A percentile compares a stretch with the other conserved stretches of the same genome.
Evolutionary conservation across 148 eudicot species (phyloP).

Genomic region (Mesembryanthemum crystallinum): DNA sequence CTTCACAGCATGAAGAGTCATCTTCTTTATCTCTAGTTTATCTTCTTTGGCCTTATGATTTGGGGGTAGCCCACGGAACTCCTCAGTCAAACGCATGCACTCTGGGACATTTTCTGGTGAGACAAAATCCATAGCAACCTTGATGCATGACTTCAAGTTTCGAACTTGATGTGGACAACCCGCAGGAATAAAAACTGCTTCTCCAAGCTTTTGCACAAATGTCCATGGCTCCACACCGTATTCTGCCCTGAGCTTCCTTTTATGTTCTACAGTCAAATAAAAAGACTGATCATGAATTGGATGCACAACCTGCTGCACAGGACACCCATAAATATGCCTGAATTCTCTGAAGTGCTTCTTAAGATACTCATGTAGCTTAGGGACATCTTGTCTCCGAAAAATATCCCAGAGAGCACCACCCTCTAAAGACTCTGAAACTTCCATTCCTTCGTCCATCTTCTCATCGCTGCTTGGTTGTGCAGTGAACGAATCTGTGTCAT

Average conservation of each 20-base stretch:
- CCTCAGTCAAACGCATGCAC: conserved; percentile 46
- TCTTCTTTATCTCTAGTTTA: conserved; percentile 48
- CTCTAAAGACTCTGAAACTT: conserved; percentile 25
- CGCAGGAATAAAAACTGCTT: conserved; percentile 60
- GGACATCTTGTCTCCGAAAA: conserved; percentile 46
- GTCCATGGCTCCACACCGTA: conserved; percentile 62
- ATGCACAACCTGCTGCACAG: conserved; percentile 46
- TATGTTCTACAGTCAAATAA: conserved; percentile 53
- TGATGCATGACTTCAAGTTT: conserved; percentile 54
- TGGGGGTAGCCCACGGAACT: conserved; percentile 40
- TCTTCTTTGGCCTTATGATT: conserved; percentile 53
- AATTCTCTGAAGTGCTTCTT: conserved; percentile 53
- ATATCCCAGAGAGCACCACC: conserved; percentile 72
- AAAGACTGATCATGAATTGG: conserved; percentile 59
- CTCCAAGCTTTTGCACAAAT: conserved; percentile 52
- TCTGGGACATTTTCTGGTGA: conserved; percentile 51
- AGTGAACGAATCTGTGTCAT: conserved; percentile 12
- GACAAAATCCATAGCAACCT: conserved; percentile 53
- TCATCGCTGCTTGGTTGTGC: conserved; percentile 15
- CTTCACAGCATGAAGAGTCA: conserved; percentile 40
- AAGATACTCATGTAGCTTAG: conserved; percentile 50
- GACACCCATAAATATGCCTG: conserved; percentile 55
- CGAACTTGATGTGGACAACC: conserved; percentile 71
- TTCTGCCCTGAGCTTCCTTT: conserved; percentile 53
- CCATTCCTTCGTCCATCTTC: conserved; percentile 12